These are phyloP conservation scores for sorghum (Sorghum bicolor) DNA, from an alignment of 176 grass and related monocot genomes.

Conservation along the genomic window Sorghum_bicolor_NCBIv3 NC_012876.2:61121001-61121500, in stretches of 20 bases:
- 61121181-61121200: background rate
- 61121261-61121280: too few species aligned
- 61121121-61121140: slow-evolving; percentile 1
- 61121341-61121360: too few species aligned
- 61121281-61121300: too few species aligned
- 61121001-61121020: background rate
- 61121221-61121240: background rate
- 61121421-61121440: slow-evolving; percentile 95
- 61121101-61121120: slow-evolving; percentile 29
- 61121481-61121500: slow-evolving; percentile 57
- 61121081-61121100: slow-evolving; percentile 13
- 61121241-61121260: too few species aligned
- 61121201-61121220: background rate
- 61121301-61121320: too few species aligned
- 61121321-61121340: too few species aligned
- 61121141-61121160: background rate
- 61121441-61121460: slow-evolving; percentile 77
- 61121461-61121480: slow-evolving; percentile 55
- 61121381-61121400: too few species aligned
- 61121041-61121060: slow-evolving; percentile 8
- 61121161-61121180: background rate
- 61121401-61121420: background rate
- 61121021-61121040: background rate
- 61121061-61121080: background rate
- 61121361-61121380: too few species aligned